Evolutionary conservation across 345 rosid species (phyloP).

Genomic region (Hevea brasiliensis): DNA sequence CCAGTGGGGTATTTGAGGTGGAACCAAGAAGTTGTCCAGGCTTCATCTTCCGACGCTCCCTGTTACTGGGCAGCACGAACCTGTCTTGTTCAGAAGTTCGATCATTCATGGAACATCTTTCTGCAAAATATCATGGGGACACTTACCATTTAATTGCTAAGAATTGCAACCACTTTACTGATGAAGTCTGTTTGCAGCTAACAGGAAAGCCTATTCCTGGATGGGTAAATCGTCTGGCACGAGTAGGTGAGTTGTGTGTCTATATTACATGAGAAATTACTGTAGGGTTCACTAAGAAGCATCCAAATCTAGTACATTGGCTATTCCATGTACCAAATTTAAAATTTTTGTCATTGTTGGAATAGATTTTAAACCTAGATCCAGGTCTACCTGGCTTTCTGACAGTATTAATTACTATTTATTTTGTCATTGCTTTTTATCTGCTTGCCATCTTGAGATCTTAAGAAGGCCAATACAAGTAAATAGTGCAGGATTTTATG

Average conservation of each 20-base stretch:
- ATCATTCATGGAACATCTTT: slow-evolving; percentile 73
- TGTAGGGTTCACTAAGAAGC: neutral
- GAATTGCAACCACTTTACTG: slow-evolving; percentile 95
- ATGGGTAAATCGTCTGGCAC: slow-evolving; percentile 93
- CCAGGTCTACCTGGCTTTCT: neutral
- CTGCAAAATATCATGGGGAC: slow-evolving; percentile 76
- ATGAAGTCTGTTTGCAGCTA: slow-evolving; percentile 66
- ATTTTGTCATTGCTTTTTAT: neutral
- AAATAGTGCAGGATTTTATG: neutral
- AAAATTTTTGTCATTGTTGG: neutral
- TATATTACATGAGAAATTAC: slow-evolving; percentile 8
- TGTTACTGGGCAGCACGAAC: slow-evolving; percentile 63
- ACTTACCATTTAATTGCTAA: slow-evolving; percentile 93
- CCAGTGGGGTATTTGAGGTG: slow-evolving; percentile 90
- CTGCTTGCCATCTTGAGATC: neutral
- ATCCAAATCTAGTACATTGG: slow-evolving; percentile 7
- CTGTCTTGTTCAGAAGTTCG: slow-evolving; percentile 75
- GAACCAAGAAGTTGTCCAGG: slow-evolving; percentile 95
- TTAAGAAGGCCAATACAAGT: neutral
- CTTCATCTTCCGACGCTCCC: slow-evolving; percentile 79
- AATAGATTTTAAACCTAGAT: neutral
- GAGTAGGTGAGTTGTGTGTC: slow-evolving; percentile 55
- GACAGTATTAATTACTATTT: neutral
- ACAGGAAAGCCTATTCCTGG: slow-evolving; percentile 91
- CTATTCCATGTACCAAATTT: neutral